Conservation (phyloP, 2,329 filamentous ascomycete genomes). For the Didymella pomorum region DNA sequence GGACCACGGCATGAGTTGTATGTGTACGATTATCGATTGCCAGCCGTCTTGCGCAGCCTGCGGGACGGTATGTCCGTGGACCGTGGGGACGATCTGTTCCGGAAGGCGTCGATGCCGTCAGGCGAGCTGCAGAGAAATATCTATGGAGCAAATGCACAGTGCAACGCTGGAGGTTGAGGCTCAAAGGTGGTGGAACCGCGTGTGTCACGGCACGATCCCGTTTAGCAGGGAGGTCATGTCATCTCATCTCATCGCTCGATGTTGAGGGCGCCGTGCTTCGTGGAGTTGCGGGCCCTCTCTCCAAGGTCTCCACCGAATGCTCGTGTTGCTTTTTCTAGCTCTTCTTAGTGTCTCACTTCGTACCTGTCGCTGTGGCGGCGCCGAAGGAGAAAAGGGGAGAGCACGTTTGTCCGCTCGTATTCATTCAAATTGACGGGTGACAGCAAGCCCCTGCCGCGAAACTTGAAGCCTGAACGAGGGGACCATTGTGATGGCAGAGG, state of each 20-base stretch:
- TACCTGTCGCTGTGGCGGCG: conserved; percentile 3
- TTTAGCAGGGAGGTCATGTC: conserved; percentile 10
- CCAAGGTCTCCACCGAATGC: conserved; percentile 26
- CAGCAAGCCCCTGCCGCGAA: conserved; percentile 26
- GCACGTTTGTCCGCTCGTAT: conserved; percentile 18
- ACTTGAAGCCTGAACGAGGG: conserved; percentile 4
- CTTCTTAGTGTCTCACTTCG: conserved; percentile 26
- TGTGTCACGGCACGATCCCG: conserved; percentile 9
- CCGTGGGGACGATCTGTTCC: conserved; percentile 13
- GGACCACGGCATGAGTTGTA: conserved; percentile 13
- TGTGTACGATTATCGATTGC: conserved; percentile 30
- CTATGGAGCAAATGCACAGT: conserved; percentile 3
- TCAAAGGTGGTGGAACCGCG: conserved; percentile 24
- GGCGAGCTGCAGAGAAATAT: background rate
- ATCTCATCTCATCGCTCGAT: conserved; percentile 11
- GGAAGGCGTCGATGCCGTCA: conserved; percentile 3
- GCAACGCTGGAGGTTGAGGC: conserved; percentile 20
- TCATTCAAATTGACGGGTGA: conserved; percentile 20
- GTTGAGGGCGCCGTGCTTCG: conserved; percentile 27
- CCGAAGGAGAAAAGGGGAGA: conserved; percentile 22
- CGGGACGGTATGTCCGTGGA: conserved; percentile 9
- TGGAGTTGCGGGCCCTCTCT: conserved; percentile 26
- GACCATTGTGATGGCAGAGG: conserved; percentile 13
- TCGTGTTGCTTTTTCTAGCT: conserved; percentile 28
- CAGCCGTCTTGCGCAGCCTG: conserved; percentile 24